A percentile compares a stretch with the other conserved stretches of the same genome.
phyloP scores from a whole-genome alignment of 345 rosid species.

The Populus euphratica region DNA sequence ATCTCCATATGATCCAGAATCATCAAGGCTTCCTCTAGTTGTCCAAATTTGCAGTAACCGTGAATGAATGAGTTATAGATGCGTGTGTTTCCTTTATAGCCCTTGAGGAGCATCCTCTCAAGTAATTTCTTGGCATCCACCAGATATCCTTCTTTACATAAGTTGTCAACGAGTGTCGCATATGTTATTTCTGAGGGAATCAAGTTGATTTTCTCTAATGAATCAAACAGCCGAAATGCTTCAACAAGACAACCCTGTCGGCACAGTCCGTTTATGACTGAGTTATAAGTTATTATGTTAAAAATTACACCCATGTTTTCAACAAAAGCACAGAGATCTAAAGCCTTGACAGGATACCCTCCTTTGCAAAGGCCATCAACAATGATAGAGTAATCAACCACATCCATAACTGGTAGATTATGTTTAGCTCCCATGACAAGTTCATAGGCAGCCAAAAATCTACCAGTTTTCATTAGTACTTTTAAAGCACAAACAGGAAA shows the following conservation, averaged over 20 bases:
- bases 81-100: slow-evolving; percentile 41
- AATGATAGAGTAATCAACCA: slow-evolving; percentile 56
- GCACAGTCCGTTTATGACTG: slow-evolving; percentile 68
- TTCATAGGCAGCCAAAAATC: slow-evolving; percentile 60
- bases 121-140: slow-evolving; percentile 58
- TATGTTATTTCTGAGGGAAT: slow-evolving; percentile 62
- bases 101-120: slow-evolving; percentile 52
- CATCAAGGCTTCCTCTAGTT: slow-evolving; percentile 54
- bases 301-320: slow-evolving; percentile 46
- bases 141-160: slow-evolving; percentile 67
- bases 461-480: slow-evolving; percentile 42
- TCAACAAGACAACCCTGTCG: slow-evolving; percentile 72
- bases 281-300: slow-evolving; percentile 65
- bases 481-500: slow-evolving; percentile 41
- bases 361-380: slow-evolving; percentile 69
- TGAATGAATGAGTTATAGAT: slow-evolving; percentile 64
- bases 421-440: slow-evolving; percentile 44
- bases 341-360: slow-evolving; percentile 55
- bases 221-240: slow-evolving; percentile 84
- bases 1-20: slow-evolving; percentile 41
- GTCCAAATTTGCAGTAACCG: slow-evolving; percentile 63
- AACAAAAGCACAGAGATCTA: slow-evolving; percentile 56
- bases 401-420: slow-evolving; percentile 47
- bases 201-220: slow-evolving; percentile 56
- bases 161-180: slow-evolving; percentile 53